These are phyloP conservation scores for Alternaria sp. DNA, from an alignment of 2,329 filamentous ascomycete species.

Conservation along the genomic window DNA sequence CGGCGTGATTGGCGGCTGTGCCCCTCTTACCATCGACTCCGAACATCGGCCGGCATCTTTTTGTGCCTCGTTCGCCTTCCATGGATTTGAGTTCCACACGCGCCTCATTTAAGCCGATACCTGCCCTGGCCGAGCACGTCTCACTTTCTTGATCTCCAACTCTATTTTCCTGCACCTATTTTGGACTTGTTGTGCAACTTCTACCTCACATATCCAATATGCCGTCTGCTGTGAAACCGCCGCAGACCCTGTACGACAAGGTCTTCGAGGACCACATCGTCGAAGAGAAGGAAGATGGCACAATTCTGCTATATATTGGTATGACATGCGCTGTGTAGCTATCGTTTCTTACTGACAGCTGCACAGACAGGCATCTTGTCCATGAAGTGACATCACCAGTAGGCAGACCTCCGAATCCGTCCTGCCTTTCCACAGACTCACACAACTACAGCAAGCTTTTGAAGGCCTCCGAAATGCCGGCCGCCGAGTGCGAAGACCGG, in stretches of 20 bases:
- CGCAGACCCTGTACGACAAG: constrained; percentile 95
- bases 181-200: constrained; percentile 26
- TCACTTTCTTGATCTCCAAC: background rate
- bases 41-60: constrained; percentile 39
- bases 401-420: constrained; percentile 37
- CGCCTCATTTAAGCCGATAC: constrained; percentile 30
- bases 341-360: constrained; percentile 28
- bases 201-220: constrained; percentile 59
- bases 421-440: constrained; percentile 13
- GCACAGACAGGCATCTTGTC: constrained; percentile 85
- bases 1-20: constrained; percentile 31
- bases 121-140: constrained; percentile 15
- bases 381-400: constrained; percentile 98
- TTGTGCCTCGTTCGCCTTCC: constrained; percentile 35
- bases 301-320: constrained; percentile 92
- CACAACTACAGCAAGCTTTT: constrained; percentile 78
- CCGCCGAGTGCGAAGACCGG: constrained; percentile 86
- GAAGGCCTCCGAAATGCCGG: constrained; percentile 91
- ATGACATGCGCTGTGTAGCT: constrained; percentile 42
- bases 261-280: constrained; percentile 94
- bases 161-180: background rate
- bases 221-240: constrained; percentile 74
- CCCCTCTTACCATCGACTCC: constrained; percentile 29
- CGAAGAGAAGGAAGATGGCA: constrained; percentile 93
- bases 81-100: constrained; percentile 32